These are phyloP conservation scores for Neckera pumila DNA, from an alignment of 225 moss, liverwort and hornwort genomes.

Conservation along the genomic window DNA sequence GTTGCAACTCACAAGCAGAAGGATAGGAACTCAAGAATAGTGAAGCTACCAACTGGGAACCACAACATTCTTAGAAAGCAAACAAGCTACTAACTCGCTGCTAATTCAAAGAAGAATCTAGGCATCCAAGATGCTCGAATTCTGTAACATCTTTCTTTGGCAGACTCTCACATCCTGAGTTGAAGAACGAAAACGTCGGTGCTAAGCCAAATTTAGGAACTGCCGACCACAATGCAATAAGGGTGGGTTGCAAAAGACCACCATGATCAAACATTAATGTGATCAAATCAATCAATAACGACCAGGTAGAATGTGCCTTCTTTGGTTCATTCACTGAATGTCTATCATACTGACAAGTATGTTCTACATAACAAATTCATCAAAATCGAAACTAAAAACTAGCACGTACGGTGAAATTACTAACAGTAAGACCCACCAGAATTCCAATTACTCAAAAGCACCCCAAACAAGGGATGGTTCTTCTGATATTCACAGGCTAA, in stretches of 20 bases:
- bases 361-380: background rate
- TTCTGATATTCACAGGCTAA: slow-evolving; percentile 29
- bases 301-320: background rate
- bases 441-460: slow-evolving; percentile 8
- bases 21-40: background rate
- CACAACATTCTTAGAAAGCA: background rate
- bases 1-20: background rate
- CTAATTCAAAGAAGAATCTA: background rate
- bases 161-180: background rate
- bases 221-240: background rate
- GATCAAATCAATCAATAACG: background rate
- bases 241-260: background rate
- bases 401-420: background rate
- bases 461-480: slow-evolving; percentile 11
- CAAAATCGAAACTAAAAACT: background rate
- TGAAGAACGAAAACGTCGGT: background rate
- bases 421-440: background rate
- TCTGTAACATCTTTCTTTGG: no score
- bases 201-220: background rate
- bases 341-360: background rate
- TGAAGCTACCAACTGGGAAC: background rate
- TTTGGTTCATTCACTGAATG: background rate
- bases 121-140: background rate
- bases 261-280: background rate
- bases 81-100: background rate